Base-by-base conservation (phyloP, 2,329 filamentous ascomycete genomes). In the Metarhizium rileyi region DNA sequence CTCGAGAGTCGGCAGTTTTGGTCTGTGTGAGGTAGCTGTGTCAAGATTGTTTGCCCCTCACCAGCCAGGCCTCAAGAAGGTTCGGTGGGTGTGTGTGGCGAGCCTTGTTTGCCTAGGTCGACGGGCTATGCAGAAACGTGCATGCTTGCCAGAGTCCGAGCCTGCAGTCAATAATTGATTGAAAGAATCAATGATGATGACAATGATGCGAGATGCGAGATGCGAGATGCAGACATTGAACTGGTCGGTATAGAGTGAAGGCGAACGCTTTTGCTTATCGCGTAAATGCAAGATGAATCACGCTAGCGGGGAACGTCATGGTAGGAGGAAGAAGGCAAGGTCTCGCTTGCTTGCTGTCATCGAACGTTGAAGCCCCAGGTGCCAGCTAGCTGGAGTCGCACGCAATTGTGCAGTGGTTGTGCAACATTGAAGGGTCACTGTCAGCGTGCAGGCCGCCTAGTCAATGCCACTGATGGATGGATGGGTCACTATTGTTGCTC, bases 31-130 rank as follows among this genome's bases (percentile, higher is more conserved):
- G 44, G 23, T 46, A 33, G 12, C 14, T 40, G 27, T 45, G 40
- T 44, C 26, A 41, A 33, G n/a, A 26, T 42, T 42, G n/a, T 28
- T 43, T 38, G 35, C 43, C 43, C 28, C 36, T 46, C 36, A 46
- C 23, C 46, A 23, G n/a, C 3, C 7, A 25, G 23, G 10, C 10
- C 4, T 6, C 5, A 7, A 12, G 40, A 6, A n/a, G n/a, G 36
- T 22, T 47, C 27, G 28, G 27, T 38, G 44, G 20, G 30, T 25
- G 38, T 25, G 38, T 25, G 35, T 16, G 38, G 38, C 38, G 38
- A 14, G 9, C 14, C 9, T 9, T 14, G 38, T 38, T 18, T 38
- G 16, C 16, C 16, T 7, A 38, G 35, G 5, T 38, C 16, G 5
- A 38, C 6, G 18, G 5, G 5, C 35, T 6, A 14, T 7, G n/a